Conservation (phyloP, 2,329 filamentous ascomycete species). For the Xylariaceae sp. region DNA sequence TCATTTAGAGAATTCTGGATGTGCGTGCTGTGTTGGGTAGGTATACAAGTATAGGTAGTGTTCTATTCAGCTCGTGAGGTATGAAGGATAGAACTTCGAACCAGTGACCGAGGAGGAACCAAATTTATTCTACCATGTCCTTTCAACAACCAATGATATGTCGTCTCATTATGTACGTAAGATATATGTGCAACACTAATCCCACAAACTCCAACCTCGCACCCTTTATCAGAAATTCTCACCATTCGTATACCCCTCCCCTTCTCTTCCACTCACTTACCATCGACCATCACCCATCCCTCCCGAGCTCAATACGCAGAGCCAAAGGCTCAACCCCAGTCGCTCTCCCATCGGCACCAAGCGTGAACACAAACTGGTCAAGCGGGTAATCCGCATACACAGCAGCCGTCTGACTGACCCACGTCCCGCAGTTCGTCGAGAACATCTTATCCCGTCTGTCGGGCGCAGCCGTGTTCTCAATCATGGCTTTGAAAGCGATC, state of each 20-base stretch:
- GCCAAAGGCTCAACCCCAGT: slow-evolving; percentile 25
- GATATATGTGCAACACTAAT: background rate
- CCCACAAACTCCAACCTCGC: too few relatives aligned
- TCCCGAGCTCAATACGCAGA: slow-evolving; percentile 16
- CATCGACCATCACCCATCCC: background rate
- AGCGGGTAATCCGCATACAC: slow-evolving; percentile 29
- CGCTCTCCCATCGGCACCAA: slow-evolving; percentile 17
- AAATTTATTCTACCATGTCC: too few relatives aligned
- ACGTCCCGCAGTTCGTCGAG: slow-evolving; percentile 29
- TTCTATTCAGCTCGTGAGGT: too few relatives aligned
- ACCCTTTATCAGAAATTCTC: background rate
- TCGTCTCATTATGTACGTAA: too few relatives aligned
- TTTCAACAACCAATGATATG: too few relatives aligned
- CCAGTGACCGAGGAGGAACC: too few relatives aligned
- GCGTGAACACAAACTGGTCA: slow-evolving; percentile 29
- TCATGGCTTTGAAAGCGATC: slow-evolving; percentile 27
- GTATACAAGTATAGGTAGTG: too few relatives aligned
- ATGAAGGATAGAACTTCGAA: too few relatives aligned
- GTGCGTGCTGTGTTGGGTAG: too few relatives aligned
- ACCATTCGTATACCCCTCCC: background rate
- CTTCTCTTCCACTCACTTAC: background rate
- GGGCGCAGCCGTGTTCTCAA: slow-evolving; percentile 22
- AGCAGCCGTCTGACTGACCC: slow-evolving; percentile 25
- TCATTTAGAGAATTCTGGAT: too few relatives aligned
- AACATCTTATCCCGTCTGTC: slow-evolving; percentile 24